Percentiles rank a stretch among this genome's conserved stretches.
Evolutionary conservation across 2,329 filamentous ascomycete species (phyloP).

Genomic region (Fusarium anthophilum): DNA sequence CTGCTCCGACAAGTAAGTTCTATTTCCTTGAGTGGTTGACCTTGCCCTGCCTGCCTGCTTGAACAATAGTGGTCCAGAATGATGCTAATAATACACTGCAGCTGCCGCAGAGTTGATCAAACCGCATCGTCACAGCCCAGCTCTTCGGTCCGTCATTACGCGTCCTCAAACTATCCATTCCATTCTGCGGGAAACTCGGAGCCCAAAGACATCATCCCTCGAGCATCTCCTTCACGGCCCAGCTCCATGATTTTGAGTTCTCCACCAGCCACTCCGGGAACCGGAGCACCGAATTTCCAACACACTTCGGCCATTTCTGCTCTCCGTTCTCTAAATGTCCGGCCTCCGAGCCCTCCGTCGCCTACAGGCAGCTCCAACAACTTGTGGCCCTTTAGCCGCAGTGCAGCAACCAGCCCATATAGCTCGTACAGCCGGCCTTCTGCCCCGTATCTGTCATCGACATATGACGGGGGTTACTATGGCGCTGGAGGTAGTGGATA

Average conservation of each 20-base stretch:
- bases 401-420: conserved; percentile 61
- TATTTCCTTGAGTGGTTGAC: conserved; percentile 30
- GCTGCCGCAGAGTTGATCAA: conserved; percentile 65
- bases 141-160: conserved; percentile 45
- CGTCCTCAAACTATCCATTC: conserved; percentile 53
- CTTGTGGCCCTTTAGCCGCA: conserved; percentile 65
- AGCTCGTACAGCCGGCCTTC: conserved; percentile 59
- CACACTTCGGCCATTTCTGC: conserved; percentile 64
- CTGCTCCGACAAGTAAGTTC: conserved; percentile 69
- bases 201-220: conserved; percentile 70
- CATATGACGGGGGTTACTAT: conserved; percentile 59
- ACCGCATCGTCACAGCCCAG: conserved; percentile 46
- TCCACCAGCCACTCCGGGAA: conserved; percentile 59
- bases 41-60: conserved; percentile 2
- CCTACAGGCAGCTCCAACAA: conserved; percentile 55
- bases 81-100: conserved; percentile 45
- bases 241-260: conserved; percentile 64
- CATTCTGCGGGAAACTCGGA: conserved; percentile 59
- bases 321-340: conserved; percentile 63
- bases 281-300: conserved; percentile 46
- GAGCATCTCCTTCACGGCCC: conserved; percentile 69
- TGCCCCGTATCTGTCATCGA: conserved; percentile 59
- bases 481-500: conserved; percentile 48
- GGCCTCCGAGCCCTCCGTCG: conserved; percentile 65
- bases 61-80: conserved; percentile 13